Percentiles rank a stretch among this genome's conserved stretches.
Conservation (phyloP, 179 eudicot genomes). For the Corrigiola litoralis region DNA sequence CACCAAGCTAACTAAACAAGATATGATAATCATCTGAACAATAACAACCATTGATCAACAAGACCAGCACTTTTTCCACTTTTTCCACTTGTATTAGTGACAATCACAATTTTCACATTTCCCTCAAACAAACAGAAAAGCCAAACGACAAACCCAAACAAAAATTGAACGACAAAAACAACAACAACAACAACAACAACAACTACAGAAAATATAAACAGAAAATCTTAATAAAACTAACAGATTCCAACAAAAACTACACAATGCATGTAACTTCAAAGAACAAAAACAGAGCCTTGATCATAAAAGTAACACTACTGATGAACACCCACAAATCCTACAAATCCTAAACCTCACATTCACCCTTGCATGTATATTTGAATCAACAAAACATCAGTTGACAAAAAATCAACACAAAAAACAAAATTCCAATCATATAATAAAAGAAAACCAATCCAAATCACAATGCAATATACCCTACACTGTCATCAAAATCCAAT, state of each 20-base stretch:
- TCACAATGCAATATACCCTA: too few relatives aligned
- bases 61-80: neutral
- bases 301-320: conserved; percentile 9
- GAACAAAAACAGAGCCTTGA: conserved; percentile 4
- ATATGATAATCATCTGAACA: neutral
- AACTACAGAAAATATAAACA: neutral
- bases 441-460: neutral
- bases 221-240: neutral
- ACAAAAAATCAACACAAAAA: neutral
- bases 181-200: neutral
- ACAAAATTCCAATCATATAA: neutral
- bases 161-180: neutral
- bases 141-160: neutral
- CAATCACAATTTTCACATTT: neutral
- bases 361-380: conserved; percentile 14
- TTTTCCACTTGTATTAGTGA: neutral
- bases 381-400: neutral
- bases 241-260: neutral
- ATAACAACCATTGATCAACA: conserved; percentile 6
- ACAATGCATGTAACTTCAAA: conserved; percentile 27
- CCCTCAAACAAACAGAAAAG: neutral
- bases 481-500: too few relatives aligned
- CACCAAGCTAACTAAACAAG: neutral
- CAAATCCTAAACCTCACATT: conserved; percentile 20
- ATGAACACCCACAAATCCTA: conserved; percentile 13